Base-by-base conservation (phyloP, 1,284 basidiomycete species). In the Athelia psychrophila region DNA sequence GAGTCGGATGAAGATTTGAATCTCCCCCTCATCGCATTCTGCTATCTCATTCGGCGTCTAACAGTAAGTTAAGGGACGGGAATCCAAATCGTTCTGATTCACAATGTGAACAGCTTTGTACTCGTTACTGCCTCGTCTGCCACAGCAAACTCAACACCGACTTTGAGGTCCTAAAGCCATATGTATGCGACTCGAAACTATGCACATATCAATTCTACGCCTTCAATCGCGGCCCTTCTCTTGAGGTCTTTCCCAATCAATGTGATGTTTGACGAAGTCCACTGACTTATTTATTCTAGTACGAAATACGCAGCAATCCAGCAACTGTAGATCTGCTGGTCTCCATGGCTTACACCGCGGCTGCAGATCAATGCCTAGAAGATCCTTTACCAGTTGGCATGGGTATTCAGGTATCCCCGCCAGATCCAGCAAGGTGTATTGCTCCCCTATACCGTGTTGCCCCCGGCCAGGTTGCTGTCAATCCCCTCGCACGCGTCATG, bases 121-220 rank as follows among this genome's bases (percentile, higher is more conserved):
- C 80, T 1, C 73, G 77, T 20, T 84, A 78, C 59, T 86, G 84
- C 56, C 69, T 83, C 13, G 79, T 85, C 8, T 86, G 84, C 61
- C 83, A 86, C 53, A 76, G 79, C 55, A 77, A 73, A 52, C 72
- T 86, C 30, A 57, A 70, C 10, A 70, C 68, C 2, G 71, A 77
- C 44, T 79, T 75, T 53, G 81, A 82, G 55, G 79, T 78, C 0
- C 75, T 86, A 51, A 84, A 85, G 60, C 84, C 84, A 4, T 86
- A 85, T 58, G 82, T 86, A 15, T 86, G 84, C 60, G 72, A 77
- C 52, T 74, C 73, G 13, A 77, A 75, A 53, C 69, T 86, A 2
- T 86, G 84, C 61, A 69, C 77, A 2, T 86, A 83, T 58, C 83
- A 83, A 57, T 86, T 83, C 57, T 86, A 84, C 58, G 69, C 75